These are phyloP conservation scores for Lyophyllum atratum DNA, from an alignment of 768 basidiomycete species.

Conservation along the genomic window DNA sequence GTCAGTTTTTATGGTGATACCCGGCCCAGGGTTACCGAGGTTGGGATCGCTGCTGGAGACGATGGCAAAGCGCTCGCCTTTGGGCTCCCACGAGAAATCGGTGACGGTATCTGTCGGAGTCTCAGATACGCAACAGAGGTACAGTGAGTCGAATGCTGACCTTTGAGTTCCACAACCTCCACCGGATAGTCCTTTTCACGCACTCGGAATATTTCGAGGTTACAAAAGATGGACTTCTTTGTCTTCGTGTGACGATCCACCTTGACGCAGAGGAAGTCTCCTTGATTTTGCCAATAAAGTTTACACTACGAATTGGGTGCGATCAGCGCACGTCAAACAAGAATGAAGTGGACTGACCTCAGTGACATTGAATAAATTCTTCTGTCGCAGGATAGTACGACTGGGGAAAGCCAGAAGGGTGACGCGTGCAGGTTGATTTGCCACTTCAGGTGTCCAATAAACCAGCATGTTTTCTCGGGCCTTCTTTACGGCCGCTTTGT, in stretches of 20 bases:
- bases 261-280: slow-evolving; percentile 98
- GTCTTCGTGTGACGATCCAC: slow-evolving; percentile 99
- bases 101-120: slow-evolving; percentile 75
- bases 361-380: slow-evolving; percentile 97
- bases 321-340: slow-evolving; percentile 4
- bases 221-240: slow-evolving; percentile 97
- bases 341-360: slow-evolving; percentile 55
- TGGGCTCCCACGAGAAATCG: slow-evolving; percentile 99
- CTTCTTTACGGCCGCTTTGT: slow-evolving; percentile 59
- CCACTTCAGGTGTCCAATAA: slow-evolving; percentile 97
- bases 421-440: slow-evolving; percentile 95
- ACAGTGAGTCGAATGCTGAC: slow-evolving; percentile 35
- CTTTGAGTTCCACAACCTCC: slow-evolving; percentile 96
- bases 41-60: slow-evolving; percentile 95
- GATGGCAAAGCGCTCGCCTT: slow-evolving; percentile 93
- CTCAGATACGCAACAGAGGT: slow-evolving; percentile 11
- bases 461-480: slow-evolving; percentile 88
- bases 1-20: slow-evolving; percentile 94
- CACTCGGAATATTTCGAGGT: slow-evolving; percentile 95
- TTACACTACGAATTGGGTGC: slow-evolving; percentile 68
- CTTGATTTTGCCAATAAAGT: slow-evolving; percentile 97
- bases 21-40: slow-evolving; percentile 85
- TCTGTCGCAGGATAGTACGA: slow-evolving; percentile 82
- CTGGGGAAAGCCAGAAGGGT: slow-evolving; percentile 90
- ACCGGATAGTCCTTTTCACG: slow-evolving; percentile 98